Evolutionary conservation across 441 rosid genomes (phyloP).

Genomic region (Flueggea neowawraea): DNA sequence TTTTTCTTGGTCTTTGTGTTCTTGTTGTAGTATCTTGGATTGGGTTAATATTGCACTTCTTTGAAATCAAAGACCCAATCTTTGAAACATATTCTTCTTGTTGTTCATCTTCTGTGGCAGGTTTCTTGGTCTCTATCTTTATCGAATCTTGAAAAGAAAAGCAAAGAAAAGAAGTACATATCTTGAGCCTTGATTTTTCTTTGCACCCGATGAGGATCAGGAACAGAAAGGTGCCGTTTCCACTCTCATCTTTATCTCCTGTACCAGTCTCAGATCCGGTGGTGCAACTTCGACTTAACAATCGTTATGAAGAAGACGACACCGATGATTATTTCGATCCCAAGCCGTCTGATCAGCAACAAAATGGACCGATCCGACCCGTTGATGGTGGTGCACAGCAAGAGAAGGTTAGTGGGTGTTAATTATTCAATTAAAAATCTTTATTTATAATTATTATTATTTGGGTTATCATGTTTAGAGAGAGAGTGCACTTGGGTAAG

Average conservation of each 20-base stretch:
- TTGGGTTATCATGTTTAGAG: no score
- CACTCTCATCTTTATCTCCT: slow-evolving; percentile 78
- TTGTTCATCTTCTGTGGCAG: no score
- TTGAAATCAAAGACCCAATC: no score
- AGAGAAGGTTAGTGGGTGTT: slow-evolving; percentile 10
- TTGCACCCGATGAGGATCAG: slow-evolving; percentile 83
- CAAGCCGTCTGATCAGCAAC: slow-evolving; percentile 27
- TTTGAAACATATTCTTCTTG: no score
- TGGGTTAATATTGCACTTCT: no score
- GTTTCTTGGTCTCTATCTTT: neutral
- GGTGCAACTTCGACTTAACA: slow-evolving; percentile 51
- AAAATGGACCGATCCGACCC: slow-evolving; percentile 41
- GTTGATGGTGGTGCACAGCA: neutral
- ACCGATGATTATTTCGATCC: slow-evolving; percentile 27
- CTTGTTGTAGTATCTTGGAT: slow-evolving; percentile 9
- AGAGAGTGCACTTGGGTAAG: slow-evolving; percentile 32
- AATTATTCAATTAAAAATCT: neutral
- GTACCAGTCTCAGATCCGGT: slow-evolving; percentile 78
- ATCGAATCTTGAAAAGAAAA: slow-evolving; percentile 14
- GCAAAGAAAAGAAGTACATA: neutral
- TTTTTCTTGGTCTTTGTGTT: slow-evolving; percentile 9
- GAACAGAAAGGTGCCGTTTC: slow-evolving; percentile 66
- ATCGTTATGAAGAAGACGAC: slow-evolving; percentile 8
- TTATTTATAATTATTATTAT: neutral
- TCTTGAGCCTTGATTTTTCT: neutral